These are phyloP conservation scores for Obelidium mucronatum DNA, from an alignment of 192 early-diverging fungal species.

Conservation along the genomic window DNA sequence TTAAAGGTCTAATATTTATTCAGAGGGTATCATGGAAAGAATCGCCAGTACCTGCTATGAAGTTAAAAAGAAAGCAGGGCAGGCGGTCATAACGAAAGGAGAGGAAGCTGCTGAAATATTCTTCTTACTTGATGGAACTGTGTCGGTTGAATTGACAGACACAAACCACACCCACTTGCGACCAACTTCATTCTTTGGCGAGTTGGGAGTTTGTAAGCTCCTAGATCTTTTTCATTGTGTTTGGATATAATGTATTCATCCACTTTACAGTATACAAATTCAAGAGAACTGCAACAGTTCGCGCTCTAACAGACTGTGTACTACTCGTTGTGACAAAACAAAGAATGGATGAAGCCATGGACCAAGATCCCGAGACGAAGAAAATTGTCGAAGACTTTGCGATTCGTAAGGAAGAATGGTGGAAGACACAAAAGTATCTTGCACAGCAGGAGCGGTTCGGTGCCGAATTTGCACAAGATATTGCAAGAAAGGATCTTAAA, in stretches of 20 bases:
- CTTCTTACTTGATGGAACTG: conserved; percentile 44
- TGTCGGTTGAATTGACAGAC: conserved; percentile 35
- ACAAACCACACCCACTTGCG: background rate
- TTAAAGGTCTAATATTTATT: no score
- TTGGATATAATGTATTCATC: background rate
- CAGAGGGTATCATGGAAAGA: conserved; percentile 40
- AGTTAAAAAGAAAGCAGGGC: conserved; percentile 36
- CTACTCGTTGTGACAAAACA: conserved; percentile 48
- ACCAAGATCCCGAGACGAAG: conserved; percentile 22
- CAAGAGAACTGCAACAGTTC: conserved; percentile 39
- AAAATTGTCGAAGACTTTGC: conserved; percentile 15
- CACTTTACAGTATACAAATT: conserved; percentile 38
- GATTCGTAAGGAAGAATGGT: conserved; percentile 33
- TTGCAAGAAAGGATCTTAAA: conserved; percentile 46
- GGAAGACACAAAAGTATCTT: conserved; percentile 29
- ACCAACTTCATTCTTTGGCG: conserved; percentile 44
- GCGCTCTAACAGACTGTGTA: conserved; percentile 41
- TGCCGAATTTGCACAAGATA: conserved; percentile 50
- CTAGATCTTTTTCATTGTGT: background rate
- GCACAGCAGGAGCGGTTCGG: conserved; percentile 41
- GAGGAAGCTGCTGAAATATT: conserved; percentile 51
- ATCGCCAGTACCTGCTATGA: conserved; percentile 31
- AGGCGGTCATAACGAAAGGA: conserved; percentile 45
- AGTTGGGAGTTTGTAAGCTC: conserved; percentile 47
- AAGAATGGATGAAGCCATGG: conserved; percentile 38